Base-by-base conservation (phyloP, 2,329 filamentous ascomycete species). In the Botryotinia globosa region DNA sequence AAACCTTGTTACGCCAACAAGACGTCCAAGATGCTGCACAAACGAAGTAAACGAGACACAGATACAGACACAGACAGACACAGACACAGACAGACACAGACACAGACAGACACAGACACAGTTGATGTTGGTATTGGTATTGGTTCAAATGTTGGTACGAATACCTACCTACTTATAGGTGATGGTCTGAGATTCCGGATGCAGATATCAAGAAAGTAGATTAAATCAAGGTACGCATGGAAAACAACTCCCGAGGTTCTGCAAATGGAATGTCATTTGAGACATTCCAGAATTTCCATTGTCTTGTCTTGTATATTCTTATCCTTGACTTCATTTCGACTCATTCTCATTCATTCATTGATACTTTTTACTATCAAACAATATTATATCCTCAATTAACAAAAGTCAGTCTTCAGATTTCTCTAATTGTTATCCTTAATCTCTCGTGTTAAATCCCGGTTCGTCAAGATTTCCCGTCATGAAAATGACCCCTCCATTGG, bases 401-500 rank as follows among this genome's bases (percentile, higher is more conserved):
- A 39, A n/a, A n/a, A 25, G 18, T 6, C 22, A 2, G 34, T 39
- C 34, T 67, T 48, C 34, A 25, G 3, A 7, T 56, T 56, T 14
- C 4, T 20, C n/a, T 16, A 42, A 54, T 56, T 54, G 34, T 51
- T 22, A 25, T 29, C 34, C 45, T 54, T 7, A 16, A 54, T n/a
- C 25, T 29, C 18, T 39, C 32, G 54, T 29, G 25, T 54, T 34
- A 4, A 39, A 39, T 29, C n/a, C 16, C 14, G 37, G 9, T 20
- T 54, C 45, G 64, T 34, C 65, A 67, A 67, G 65, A 56, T 14
- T 10, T 64, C 37, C 54, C 65, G 51, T 56, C 65, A 56, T 68
- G 34, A 68, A 58, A 44, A 68, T 56, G 65, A 22, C 65, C 16
- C 65, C 65, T 67, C 65, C 65, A 56, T 54, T 67, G n/a, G 48